phyloP scores from a whole-genome alignment of 1,139 yeast species.

The Candida gigantensis region DNA sequence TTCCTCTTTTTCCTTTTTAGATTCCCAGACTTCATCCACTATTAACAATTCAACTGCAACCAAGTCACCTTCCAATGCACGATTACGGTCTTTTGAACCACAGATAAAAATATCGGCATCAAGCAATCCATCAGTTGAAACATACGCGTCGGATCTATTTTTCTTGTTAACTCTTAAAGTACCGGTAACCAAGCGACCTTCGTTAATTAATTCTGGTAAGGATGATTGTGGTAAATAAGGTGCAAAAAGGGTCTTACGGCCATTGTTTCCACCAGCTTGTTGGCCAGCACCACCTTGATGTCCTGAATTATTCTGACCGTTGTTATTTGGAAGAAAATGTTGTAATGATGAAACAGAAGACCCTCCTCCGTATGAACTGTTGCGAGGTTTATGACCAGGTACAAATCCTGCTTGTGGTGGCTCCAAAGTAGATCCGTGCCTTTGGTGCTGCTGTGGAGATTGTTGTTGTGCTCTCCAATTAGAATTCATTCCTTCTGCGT shows the following conservation, averaged over 20 bases:
- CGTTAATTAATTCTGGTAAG: slow-evolving; percentile 83
- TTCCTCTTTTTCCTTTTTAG: slow-evolving; percentile 95
- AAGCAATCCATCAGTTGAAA: slow-evolving; percentile 89
- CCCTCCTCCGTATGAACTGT: slow-evolving; percentile 62
- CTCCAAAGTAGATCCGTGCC: slow-evolving; percentile 32
- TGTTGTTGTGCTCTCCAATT: slow-evolving; percentile 63
- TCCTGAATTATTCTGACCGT: slow-evolving; percentile 2
- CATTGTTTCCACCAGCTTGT: slow-evolving; percentile 23
- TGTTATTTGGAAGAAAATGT: slow-evolving; percentile 34
- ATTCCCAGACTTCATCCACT: slow-evolving; percentile 97
- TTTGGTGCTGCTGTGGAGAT: slow-evolving; percentile 16
- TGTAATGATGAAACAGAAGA: slow-evolving; percentile 62
- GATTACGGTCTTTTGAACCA: slow-evolving; percentile 97
- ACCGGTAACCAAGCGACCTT: slow-evolving; percentile 92
- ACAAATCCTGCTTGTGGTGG: slow-evolving; percentile 60
- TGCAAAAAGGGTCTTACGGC: slow-evolving; percentile 87
- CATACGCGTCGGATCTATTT: slow-evolving; percentile 96
- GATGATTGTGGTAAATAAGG: slow-evolving; percentile 95
- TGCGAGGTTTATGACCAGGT: slow-evolving; percentile 79
- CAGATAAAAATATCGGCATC: slow-evolving; percentile 97
- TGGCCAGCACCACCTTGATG: slow-evolving; percentile 21
- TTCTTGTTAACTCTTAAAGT: slow-evolving; percentile 90
- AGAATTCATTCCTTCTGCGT: slow-evolving; percentile 47
- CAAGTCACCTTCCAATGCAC: slow-evolving; percentile 94
- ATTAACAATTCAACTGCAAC: slow-evolving; percentile 93